Base-by-base conservation (phyloP, 805 yeast species). In the Metahyphopichia silvanorum region DNA sequence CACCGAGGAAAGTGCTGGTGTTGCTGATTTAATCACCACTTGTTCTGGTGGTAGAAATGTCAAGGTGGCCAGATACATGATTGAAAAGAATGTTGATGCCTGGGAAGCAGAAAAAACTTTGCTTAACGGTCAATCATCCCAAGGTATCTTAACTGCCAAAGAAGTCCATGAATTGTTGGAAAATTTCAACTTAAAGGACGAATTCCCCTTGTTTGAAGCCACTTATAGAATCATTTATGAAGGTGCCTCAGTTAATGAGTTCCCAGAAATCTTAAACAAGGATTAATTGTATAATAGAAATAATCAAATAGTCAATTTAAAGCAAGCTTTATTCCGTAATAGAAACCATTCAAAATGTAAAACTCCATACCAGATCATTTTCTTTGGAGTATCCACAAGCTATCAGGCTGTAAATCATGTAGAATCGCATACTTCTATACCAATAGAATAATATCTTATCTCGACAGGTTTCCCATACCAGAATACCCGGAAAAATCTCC, bases 11-110 rank as follows among this genome's bases (percentile, higher is more conserved):
- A 76, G 87, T 43, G 96, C 96, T 15, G 98, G 98, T 66, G 98
- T 93, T 36, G 98, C 98, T 23, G 98, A 93, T 61, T 74, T 93
- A 54, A 93, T 93, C 63, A 93, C 98, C 34, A 88, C 98, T 12
- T 93, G 98, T 68, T 77, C 94, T 13, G 97, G 97, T 55, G 98
- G 98, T 55, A 79, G 98, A 70, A 93, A 93, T 67, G 95, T 86
- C 49, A 77, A 83, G 58, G 95, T 93, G 40, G 97, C 93, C 33
- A 79, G 74, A 48, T 81, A 76, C 60, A 83, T 86, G 85, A 91
- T 95, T 38, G 71, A 77, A 60, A 72, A 88, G 39, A 82, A 83
- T 40, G 85, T 79, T 51, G 61, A 77, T 39, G 93, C 95, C 27
- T 69, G 72, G 54, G 88, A 81, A 50, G 83, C 93, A 35, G 98